These are phyloP conservation scores for Boeremia exigua DNA, from an alignment of 2,329 filamentous ascomycete species.

Conservation along the genomic window DNA sequence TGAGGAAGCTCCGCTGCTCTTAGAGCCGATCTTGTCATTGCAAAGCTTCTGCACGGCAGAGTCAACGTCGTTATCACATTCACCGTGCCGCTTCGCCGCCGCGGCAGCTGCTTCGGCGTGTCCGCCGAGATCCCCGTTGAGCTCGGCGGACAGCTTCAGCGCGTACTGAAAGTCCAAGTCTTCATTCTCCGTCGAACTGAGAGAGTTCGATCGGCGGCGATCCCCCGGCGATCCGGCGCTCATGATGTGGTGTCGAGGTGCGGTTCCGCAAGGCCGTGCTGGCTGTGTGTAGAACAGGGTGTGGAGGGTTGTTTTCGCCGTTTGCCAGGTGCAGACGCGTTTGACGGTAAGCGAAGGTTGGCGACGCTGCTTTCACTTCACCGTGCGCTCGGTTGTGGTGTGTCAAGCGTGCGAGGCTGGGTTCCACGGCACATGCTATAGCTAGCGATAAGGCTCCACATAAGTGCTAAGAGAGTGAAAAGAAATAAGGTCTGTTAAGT, in stretches of 20 bases:
- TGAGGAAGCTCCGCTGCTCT: not conserved
- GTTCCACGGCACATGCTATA: not conserved
- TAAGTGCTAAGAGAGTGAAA: not conserved
- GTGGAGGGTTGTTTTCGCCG: not conserved
- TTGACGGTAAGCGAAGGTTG: not conserved
- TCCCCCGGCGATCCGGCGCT: not conserved
- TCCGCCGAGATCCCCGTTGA: slow-evolving; percentile 4
- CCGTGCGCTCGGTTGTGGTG: not conserved
- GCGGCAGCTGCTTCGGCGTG: slow-evolving; percentile 2
- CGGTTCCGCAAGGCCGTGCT: not conserved
- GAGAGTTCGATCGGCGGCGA: not conserved
- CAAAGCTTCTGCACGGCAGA: not conserved
- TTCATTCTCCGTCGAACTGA: not conserved
- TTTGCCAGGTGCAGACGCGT: not conserved
- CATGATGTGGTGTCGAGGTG: not conserved
- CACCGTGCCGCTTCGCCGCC: not conserved
- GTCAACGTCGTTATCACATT: slow-evolving; percentile 10
- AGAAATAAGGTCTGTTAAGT: not conserved
- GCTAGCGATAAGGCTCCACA: not conserved
- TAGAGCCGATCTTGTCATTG: not conserved
- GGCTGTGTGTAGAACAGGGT: not conserved
- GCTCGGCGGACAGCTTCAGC: slow-evolving; percentile 13
- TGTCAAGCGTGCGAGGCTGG: slow-evolving; percentile 10
- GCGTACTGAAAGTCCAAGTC: slow-evolving; percentile 1
- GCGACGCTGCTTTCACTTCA: slow-evolving; percentile 10